Percentiles rank a stretch among this genome's conserved stretches.
phyloP scores from a whole-genome alignment of 2,329 filamentous ascomycete species.

The Ceratocystis destructans region DNA sequence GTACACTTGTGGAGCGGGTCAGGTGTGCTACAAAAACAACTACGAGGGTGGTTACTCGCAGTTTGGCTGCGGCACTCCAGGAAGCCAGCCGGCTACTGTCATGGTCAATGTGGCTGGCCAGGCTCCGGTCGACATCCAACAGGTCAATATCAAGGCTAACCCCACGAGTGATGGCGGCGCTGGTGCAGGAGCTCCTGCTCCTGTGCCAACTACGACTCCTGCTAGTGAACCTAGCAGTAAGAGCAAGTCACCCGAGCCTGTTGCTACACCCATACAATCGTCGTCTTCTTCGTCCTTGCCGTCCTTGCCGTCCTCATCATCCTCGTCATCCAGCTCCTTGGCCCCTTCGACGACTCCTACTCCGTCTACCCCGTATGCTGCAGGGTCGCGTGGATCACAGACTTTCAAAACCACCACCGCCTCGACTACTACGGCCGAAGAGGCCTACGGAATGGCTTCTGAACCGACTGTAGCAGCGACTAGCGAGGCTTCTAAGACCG shows the following conservation, averaged over 20 bases:
- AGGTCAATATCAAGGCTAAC: constrained; percentile 24
- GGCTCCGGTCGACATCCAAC: constrained; percentile 24
- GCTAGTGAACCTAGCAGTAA: background rate
- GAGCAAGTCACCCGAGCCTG: background rate
- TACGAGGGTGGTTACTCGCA: constrained; percentile 44
- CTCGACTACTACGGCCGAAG: constrained; percentile 12
- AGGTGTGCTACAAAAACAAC: constrained; percentile 42
- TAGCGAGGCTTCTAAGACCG: constrained; percentile 13
- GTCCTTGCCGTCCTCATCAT: background rate
- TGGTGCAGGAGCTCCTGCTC: constrained; percentile 20
- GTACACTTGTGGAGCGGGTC: constrained; percentile 38
- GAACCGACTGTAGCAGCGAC: constrained; percentile 8
- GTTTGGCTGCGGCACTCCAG: constrained; percentile 40
- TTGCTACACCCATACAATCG: constrained; percentile 2
- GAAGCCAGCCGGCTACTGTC: constrained; percentile 38
- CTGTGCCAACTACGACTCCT: background rate
- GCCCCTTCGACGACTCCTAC: background rate
- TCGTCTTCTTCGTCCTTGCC: background rate
- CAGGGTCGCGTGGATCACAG: background rate
- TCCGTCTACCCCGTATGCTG: background rate
- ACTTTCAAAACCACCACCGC: constrained; percentile 10
- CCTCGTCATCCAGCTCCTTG: background rate
- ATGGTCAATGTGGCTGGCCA: constrained; percentile 33
- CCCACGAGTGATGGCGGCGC: constrained; percentile 30
- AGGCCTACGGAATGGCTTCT: constrained; percentile 18